Conservation (phyloP, 192 early-diverging fungal genomes). For the Podila verticillata region DNA sequence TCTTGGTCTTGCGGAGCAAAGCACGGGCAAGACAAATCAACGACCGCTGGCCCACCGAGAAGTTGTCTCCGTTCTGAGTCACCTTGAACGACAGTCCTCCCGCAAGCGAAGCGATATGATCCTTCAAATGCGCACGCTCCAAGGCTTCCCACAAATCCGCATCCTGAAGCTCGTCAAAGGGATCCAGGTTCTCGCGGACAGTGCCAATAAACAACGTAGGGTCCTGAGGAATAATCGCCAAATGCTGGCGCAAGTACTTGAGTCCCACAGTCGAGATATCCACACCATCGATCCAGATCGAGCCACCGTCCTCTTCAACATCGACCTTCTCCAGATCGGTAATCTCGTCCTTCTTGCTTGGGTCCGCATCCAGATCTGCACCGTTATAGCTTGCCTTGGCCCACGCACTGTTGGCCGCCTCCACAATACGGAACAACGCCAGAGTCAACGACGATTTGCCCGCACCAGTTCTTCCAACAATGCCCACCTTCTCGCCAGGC, state of each 20-base stretch:
- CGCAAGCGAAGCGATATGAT: slow-evolving; percentile 65
- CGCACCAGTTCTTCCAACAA: slow-evolving; percentile 69
- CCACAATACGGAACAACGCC: slow-evolving; percentile 59
- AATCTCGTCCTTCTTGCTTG: slow-evolving; percentile 10
- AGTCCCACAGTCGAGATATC: slow-evolving; percentile 76
- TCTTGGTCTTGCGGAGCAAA: slow-evolving; percentile 65
- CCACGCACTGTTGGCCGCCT: slow-evolving; percentile 59
- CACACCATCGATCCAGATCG: slow-evolving; percentile 77
- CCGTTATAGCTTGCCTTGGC: slow-evolving; percentile 30
- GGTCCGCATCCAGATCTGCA: slow-evolving; percentile 24
- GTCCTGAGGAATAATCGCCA: slow-evolving; percentile 93
- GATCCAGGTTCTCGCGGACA: slow-evolving; percentile 67
- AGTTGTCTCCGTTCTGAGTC: slow-evolving; percentile 82
- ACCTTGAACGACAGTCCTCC: slow-evolving; percentile 78
- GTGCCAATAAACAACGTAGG: slow-evolving; percentile 79
- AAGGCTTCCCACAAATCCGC: slow-evolving; percentile 75
- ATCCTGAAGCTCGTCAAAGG: slow-evolving; percentile 59
- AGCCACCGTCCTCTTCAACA: slow-evolving; percentile 56
- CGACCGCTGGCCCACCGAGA: slow-evolving; percentile 84
- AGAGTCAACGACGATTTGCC: slow-evolving; percentile 65
- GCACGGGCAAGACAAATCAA: slow-evolving; percentile 77
- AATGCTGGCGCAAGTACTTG: slow-evolving; percentile 72
- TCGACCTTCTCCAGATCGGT: slow-evolving; percentile 11
- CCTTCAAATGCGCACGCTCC: slow-evolving; percentile 73
- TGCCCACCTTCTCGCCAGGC: slow-evolving; percentile 74